These are phyloP conservation scores for Canariomyces notabilis DNA, from an alignment of 2,329 filamentous ascomycete genomes.

Conservation along the genomic window DNA sequence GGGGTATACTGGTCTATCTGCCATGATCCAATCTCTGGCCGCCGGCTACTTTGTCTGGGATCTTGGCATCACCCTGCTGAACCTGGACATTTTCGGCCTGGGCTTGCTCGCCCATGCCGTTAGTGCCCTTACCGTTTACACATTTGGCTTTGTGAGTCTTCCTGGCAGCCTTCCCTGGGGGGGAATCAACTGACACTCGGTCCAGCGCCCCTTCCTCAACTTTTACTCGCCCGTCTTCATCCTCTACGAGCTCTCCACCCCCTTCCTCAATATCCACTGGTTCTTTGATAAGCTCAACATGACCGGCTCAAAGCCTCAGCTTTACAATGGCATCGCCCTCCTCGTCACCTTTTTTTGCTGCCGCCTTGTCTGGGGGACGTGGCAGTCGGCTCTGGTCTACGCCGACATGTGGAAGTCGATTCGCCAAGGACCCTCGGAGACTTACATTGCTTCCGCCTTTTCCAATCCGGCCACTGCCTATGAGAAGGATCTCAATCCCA, in stretches of 20 bases:
- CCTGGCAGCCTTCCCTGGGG: background rate
- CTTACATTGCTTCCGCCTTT: conserved; percentile 31
- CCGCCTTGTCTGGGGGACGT: conserved; percentile 73
- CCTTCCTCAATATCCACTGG: conserved; percentile 87
- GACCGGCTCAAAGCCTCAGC: conserved; percentile 68
- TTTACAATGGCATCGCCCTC: conserved; percentile 71
- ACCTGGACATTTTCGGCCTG: conserved; percentile 68
- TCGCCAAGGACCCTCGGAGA: conserved; percentile 35
- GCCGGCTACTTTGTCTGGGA: conserved; percentile 85
- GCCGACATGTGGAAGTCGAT: conserved; percentile 61
- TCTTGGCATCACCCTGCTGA: conserved; percentile 60
- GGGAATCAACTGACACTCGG: background rate
- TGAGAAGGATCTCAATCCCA: conserved; percentile 37
- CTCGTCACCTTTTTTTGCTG: conserved; percentile 71
- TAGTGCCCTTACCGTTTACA: conserved; percentile 68
- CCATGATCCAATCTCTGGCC: conserved; percentile 71
- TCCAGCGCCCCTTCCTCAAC: conserved; percentile 74
- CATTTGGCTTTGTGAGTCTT: conserved; percentile 69
- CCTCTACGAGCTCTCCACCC: conserved; percentile 80
- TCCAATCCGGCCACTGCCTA: conserved; percentile 32
- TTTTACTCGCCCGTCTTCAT: conserved; percentile 78
- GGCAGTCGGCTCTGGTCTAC: conserved; percentile 64
- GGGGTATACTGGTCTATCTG: conserved; percentile 69
- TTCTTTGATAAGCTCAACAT: conserved; percentile 83
- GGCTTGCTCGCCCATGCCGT: conserved; percentile 74